Base-by-base conservation (phyloP, 345 rosid species). In the Garcia nutans region DNA sequence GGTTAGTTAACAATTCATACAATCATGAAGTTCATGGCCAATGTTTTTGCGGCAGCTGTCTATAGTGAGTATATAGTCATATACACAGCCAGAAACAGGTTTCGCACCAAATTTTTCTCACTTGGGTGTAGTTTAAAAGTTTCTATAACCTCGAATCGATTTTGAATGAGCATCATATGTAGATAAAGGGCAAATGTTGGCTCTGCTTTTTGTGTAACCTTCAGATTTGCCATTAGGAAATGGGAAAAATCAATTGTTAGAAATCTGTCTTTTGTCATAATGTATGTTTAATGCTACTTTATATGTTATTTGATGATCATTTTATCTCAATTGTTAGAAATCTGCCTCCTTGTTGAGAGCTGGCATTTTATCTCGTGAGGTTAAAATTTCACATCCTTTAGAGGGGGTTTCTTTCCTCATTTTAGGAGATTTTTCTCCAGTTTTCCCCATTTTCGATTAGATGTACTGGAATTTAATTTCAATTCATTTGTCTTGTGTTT, bases 51-150 rank as follows among this genome's bases (percentile, higher is more conserved):
- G 65, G 57, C 73, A 28, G 45, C 55, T 72, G 75, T 79, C 24
- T 31, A 67, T 60, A 41, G 26, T 77, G 70, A 72, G 66, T 65
- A 65, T 28, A 66, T 28, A 67, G 42, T n/a, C 16, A 52, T 65
- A 62, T 10, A 70, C 28, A 71, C 60, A 22, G 41, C n/a, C 62
- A 45, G 31, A 68, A 2, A 66, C 33, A 66, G 56, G 41, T 63
- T 67, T 15, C 31, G n/a, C 17, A 33, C 70, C 77, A 74, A 16
- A 78, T 47, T 62, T 78, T 84, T 80, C 58, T 9, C 24, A 9
- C 24, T 37, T 68, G 78, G 82, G 68, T 67, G 2, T 73, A 12
- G 23, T 65, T 65, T 55, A 19, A 57, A 41, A 22, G 55, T 37
- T n/a, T 66, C 56, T 22, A 22, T 10, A n/a, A 63, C 42, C 26